Evolutionary conservation across 164 flowering plant species (phyloP).

Genomic region (Hamamelis virginiana): DNA sequence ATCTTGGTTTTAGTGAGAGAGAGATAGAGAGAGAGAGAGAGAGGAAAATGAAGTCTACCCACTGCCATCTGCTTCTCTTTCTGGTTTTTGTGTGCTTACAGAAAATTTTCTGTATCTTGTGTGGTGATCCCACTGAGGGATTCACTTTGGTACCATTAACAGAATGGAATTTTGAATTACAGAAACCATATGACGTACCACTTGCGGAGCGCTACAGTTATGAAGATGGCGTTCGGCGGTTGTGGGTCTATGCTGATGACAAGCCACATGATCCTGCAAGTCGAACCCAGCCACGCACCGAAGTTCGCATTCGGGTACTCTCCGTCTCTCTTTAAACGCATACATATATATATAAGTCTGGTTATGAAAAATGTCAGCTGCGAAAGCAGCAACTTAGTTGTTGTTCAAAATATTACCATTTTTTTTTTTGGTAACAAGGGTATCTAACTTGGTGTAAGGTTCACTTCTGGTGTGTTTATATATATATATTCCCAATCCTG

Average conservation of each 20-base stretch:
- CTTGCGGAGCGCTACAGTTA: conserved; percentile 22
- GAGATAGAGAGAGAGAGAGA: no score
- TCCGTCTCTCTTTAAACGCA: background rate
- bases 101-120: background rate
- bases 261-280: conserved; percentile 14
- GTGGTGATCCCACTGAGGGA: conserved; percentile 27
- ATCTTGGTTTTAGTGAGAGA: no score
- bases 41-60: no score
- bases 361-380: no score
- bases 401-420: no score
- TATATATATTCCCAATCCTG: no score
- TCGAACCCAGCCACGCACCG: conserved; percentile 21
- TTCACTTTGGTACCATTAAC: conserved; percentile 21
- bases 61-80: background rate
- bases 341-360: no score
- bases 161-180: conserved; percentile 15
- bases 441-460: no score
- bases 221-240: conserved; percentile 13
- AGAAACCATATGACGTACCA: conserved; percentile 26
- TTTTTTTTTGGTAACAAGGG: no score
- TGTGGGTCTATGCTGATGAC: conserved; percentile 30
- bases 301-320: conserved; percentile 20
- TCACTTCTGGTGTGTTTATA: no score
- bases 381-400: no score
- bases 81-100: background rate